These are phyloP conservation scores for Cladochytrium replicatum DNA, from an alignment of 192 early-diverging fungal genomes.

Conservation along the genomic window DNA sequence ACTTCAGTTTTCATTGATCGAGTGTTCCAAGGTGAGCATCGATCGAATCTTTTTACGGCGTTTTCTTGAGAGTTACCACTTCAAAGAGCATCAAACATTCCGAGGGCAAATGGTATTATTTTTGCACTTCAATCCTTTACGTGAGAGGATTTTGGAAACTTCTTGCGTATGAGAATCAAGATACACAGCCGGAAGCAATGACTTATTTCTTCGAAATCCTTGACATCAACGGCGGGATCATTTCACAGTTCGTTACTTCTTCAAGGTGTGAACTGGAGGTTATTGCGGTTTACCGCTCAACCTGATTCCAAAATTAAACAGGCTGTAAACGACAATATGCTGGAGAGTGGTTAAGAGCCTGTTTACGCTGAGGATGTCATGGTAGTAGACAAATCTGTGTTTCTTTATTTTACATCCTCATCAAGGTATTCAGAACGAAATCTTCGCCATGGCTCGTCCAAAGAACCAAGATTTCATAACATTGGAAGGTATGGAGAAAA, in stretches of 20 bases:
- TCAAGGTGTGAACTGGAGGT: slow-evolving; percentile 20
- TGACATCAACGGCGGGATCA: slow-evolving; percentile 41
- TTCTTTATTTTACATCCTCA: background rate
- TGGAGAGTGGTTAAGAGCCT: slow-evolving; percentile 27
- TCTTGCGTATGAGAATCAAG: slow-evolving; percentile 41
- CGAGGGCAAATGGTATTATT: slow-evolving; percentile 23
- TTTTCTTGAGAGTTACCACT: background rate
- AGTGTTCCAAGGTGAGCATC: slow-evolving; percentile 31
- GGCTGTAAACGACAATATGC: slow-evolving; percentile 34
- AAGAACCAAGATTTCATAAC: slow-evolving; percentile 16
- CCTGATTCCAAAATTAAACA: slow-evolving; percentile 3
- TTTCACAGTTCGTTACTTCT: slow-evolving; percentile 26
- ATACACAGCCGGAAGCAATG: slow-evolving; percentile 38
- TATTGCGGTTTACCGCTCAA: background rate
- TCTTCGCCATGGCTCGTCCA: slow-evolving; percentile 49
- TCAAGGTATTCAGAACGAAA: slow-evolving; percentile 38
- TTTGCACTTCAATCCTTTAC: background rate
- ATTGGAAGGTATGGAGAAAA: slow-evolving; percentile 23
- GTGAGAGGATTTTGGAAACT: slow-evolving; percentile 30
- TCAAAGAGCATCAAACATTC: slow-evolving; percentile 30
- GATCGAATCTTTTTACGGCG: background rate
- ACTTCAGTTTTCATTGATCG: slow-evolving; percentile 39
- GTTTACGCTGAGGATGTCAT: slow-evolving; percentile 28
- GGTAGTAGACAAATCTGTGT: slow-evolving; percentile 6
- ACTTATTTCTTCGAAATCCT: slow-evolving; percentile 32